Base-by-base conservation (phyloP, 495 filamentous ascomycete genomes). In the Talaromyces trachyspermus region DNA sequence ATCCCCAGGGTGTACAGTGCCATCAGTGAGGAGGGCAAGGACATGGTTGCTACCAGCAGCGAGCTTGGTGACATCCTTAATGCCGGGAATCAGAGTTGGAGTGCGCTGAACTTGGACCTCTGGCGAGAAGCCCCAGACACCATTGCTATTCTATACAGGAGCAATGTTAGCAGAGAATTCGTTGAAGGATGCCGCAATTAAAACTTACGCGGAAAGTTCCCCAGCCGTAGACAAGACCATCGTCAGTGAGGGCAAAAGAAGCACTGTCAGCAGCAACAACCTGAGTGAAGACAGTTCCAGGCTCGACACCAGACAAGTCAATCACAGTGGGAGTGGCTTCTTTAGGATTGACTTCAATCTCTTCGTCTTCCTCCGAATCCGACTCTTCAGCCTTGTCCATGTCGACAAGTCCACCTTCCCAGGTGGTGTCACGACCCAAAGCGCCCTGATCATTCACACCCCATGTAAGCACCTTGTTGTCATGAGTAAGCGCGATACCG, bases 401-500 rank as follows among this genome's bases (percentile, higher is more conserved):
- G 30, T 79, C 74, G 36, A 70, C 73, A 41, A 78, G 56, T 38
- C 70, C 68, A n/a, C 69, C 70, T 11, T 71, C 72, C 61, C 72
- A 71, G 27, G 64, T 58, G 7, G 82, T 83, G 48, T 77, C 70
- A 27, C 84, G 74, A 9, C 84, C 84, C 12, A 88, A 69, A 20
- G 81, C 81, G 37, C 76, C 75, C 48, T 83, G 70, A 51, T 84
- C 78, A 51, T 86, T 88, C 47, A 84, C 80, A 49, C 84, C 84
- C 84, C 84, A 88, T 2, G 81, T 83, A 26, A 81, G 64, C 40
- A 88, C 76, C 52, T 71, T 70, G 57, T 82, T 83, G 51, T 85
- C 77, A 6, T 71, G 59, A 10, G 84, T 85, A 2, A 88, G 68
- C 7, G 78, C 82, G 44, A 77, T 65, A 35, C 66, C 69, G 50